Conservation (phyloP, 2,329 filamentous ascomycete genomes). For the Xylaria polymorpha region DNA sequence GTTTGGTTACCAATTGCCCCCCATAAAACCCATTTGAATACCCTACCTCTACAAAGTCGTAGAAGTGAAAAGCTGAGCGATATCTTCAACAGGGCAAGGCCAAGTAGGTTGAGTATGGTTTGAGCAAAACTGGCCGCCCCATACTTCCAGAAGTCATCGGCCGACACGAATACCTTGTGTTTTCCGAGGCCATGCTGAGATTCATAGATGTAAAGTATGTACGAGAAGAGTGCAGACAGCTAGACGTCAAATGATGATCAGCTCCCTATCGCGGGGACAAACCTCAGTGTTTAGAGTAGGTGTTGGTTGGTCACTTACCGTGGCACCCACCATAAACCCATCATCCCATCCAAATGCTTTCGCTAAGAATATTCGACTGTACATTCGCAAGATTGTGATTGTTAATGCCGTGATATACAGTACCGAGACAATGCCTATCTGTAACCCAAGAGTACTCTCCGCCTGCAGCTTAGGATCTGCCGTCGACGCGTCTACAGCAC, state of each 20-base stretch:
- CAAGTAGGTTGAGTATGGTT: conserved; percentile 57
- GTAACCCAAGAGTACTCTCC: conserved; percentile 29
- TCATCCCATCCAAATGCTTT: conserved; percentile 47
- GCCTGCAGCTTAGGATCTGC: conserved; percentile 11
- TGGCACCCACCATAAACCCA: conserved; percentile 45
- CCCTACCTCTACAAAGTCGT: conserved; percentile 47
- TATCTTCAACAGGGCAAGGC: conserved; percentile 58
- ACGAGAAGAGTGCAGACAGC: conserved; percentile 48
- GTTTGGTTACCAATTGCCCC: conserved; percentile 30
- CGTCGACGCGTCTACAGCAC: conserved; percentile 5
- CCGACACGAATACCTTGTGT: conserved; percentile 54
- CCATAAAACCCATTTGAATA: conserved; percentile 35
- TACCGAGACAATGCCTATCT: conserved; percentile 22
- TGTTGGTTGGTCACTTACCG: conserved; percentile 40
- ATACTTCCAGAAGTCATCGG: conserved; percentile 51
- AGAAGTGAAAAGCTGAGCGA: conserved; percentile 59
- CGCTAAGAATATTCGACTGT: conserved; percentile 29
- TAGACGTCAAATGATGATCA: conserved; percentile 27
- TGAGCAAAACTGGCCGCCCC: conserved; percentile 59
- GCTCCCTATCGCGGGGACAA: background rate
- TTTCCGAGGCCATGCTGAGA: conserved; percentile 59
- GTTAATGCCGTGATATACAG: conserved; percentile 24
- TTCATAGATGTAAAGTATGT: conserved; percentile 56
- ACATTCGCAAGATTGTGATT: conserved; percentile 27
- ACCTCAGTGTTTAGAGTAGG: background rate